Evolutionary conservation across 2,329 filamentous ascomycete species (phyloP), one percentile per base, ranked within the genome.

Genomic region (Cryoendolithus antarcticus): DNA sequence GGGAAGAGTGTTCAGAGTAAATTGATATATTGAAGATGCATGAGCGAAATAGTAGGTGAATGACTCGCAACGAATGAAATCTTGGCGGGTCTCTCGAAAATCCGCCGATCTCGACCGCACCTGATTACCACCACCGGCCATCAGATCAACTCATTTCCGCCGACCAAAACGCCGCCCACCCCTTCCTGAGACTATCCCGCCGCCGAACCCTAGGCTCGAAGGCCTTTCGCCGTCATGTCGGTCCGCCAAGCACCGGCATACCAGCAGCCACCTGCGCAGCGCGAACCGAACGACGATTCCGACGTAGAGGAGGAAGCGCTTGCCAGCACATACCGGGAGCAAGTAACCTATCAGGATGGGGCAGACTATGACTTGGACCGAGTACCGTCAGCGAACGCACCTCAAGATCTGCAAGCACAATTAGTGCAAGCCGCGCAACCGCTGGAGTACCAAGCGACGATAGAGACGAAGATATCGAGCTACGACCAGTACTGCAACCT

Each of bases 401-500:
- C 77, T 59, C 86, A 93, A 64, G 91, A 96, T 60, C 85, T 98
- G 56, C 88, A 96, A 69, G 82, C 85, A 47, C 83, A 91, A 62
- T 74, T 98, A 48, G 80, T 80, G 49, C 86, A 88, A 50, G 91
- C 91, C 44, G 91, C 91, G 48, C 89, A 91, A 57, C 91, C 91
- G 37, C 74, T 98, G 51, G 91, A 98, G 62, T 96, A 93, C 65
- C 86, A 91, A 59, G 91, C 91, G 35, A 85, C 88, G 28, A 75
- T 98, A 41, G 91, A 96, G 66, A 84, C 85, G 63, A 96, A 96
- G 70, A 95, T 96, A 70, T 81, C 86, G 64, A 95, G 88, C 70
- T 98, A 98, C 73, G 91, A 98, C 70, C 85, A 86, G 62, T 98
- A 98, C 75, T 98, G 91, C 80, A 94, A 85, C 66, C 72, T 98